Base-by-base conservation (phyloP, 257 asterid genomes). In the Paraleonurus japonicus region DNA sequence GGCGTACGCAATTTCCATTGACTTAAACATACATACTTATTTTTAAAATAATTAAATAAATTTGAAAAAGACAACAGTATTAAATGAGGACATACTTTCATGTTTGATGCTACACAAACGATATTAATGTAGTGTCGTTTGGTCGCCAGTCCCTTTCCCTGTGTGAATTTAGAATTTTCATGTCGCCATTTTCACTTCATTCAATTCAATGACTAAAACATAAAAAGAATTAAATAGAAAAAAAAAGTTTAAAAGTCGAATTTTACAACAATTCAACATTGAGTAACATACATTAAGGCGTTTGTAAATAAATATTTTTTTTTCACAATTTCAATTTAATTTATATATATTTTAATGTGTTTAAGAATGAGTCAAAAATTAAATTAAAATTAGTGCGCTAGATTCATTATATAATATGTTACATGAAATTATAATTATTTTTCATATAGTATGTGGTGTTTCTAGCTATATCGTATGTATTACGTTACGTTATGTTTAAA, bases 151-250 rank as follows among this genome's bases (percentile, higher is more conserved):
- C 76, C 28, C 69, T 67, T 53, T 72, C 77, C 58, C 65, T 32
- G 32, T n/a, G 26, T 50, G 26, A 23, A 66, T 28, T 30, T 6
- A 19, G 55, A 55, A 37, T 27, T 67, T 67, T 13, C 13, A 28
- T 78, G 82, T 78, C 72, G 72, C 55, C 81, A 78, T 72, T 72
- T 67, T 78, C 16, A 19, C 67, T 66, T 10, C 64, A 76, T 70
- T 22, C 28, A 61, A 43, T 43, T 33, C 39, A 37, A 8, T 10
- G 13, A 2, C 2, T 39, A 41, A 41, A 11, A 43, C 6, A 43
- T 2, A n/a, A 43, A 4, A 12, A n/a, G n/a, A n/a, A n/a, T n/a
- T n/a, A n/a, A n/a, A n/a, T n/a, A n/a, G n/a, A n/a, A 13, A 43
- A 15, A 13, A 13, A 3, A 41, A 3, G 1, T 41, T 41, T 5